Evolutionary conservation across 305 asterid genomes (phyloP).

Genomic region (Striga hermonthica): DNA sequence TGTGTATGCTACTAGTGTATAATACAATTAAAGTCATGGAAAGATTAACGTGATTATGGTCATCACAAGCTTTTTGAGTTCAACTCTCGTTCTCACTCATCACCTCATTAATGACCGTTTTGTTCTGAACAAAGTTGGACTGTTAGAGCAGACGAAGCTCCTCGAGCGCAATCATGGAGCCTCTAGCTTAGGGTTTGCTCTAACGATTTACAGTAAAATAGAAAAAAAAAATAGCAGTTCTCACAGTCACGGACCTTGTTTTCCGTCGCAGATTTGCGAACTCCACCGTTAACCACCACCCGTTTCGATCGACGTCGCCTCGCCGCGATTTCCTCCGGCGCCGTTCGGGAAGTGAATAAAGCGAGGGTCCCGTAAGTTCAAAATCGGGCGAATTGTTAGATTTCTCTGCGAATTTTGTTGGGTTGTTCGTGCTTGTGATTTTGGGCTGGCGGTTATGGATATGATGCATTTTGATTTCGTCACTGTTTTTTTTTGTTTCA

Average conservation of each 20-base stretch:
- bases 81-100: constrained; percentile 31
- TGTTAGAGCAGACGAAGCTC: constrained; percentile 16
- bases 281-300: constrained; percentile 20
- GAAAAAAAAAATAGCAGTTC: constrained; percentile 17
- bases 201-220: constrained; percentile 8
- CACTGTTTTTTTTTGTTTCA: constrained; percentile 7
- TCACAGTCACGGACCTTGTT: background rate
- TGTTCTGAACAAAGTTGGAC: constrained; percentile 25
- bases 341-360: constrained; percentile 21
- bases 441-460: constrained; percentile 23
- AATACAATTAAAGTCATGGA: constrained; percentile 17
- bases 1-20: too few species aligned
- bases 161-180: constrained; percentile 13
- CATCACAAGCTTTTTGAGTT: constrained; percentile 42
- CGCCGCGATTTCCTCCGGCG: constrained; percentile 18
- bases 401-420: constrained; percentile 13
- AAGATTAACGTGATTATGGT: constrained; percentile 31
- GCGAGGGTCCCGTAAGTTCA: constrained; percentile 35
- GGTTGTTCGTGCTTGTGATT: constrained; percentile 10
- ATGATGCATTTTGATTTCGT: constrained; percentile 22
- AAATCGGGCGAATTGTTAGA: background rate
- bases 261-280: constrained; percentile 20
- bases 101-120: constrained; percentile 37
- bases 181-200: constrained; percentile 30
- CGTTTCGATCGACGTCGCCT: constrained; percentile 23